Base-by-base conservation (phyloP, 108 stramenopile genomes). In the Discostella stelligeroides region DNA sequence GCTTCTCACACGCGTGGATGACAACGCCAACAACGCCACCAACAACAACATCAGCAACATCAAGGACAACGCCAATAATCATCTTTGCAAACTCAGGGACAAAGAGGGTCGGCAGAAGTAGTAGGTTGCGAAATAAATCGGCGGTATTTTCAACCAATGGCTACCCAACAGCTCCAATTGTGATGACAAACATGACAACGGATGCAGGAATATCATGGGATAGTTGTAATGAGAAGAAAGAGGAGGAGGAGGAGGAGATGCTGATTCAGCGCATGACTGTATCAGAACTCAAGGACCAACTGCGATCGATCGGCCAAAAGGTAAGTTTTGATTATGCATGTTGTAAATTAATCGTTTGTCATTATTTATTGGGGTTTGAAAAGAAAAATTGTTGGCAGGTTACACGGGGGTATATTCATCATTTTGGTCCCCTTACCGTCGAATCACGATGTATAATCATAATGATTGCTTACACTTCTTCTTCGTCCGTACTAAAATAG, bases 231-330 rank as follows among this genome's bases (percentile, higher is more conserved):
- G n/a, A n/a, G n/a, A n/a, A n/a, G n/a, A n/a, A 34, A 6, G 6
- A 34, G 3, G 34, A 34, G 34, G 6, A 34, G 9, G 40, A 28
- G 43, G 46, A 27, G 29, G 64, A 50, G 0, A 17, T 39, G 45
- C 46, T 54, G n/a, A 20, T 74, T 10, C n/a, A 60, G 24, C 41
- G 58, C 47, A 30, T 64, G 55, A 73, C 72, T 1, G 47, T 73
- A 14, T 18, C 63, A 14, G 57, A 73, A 63, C 57, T 73, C 13
- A 73, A 59, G 58, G 72, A 65, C 0, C 24, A 24, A 13, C 23
- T 73, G 34, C 63, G 72, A 43, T 24, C 55, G 23, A 56, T 23
- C n/a, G 58, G 64, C 24, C 57, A 62, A 13, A 73, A 66, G 72
- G 72, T 73, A 8, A 12, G 68, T 58, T 50, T 13, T 18, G 41